Base-by-base conservation (phyloP, 495 filamentous ascomycete genomes). In the Talaromyces adpressus region DNA sequence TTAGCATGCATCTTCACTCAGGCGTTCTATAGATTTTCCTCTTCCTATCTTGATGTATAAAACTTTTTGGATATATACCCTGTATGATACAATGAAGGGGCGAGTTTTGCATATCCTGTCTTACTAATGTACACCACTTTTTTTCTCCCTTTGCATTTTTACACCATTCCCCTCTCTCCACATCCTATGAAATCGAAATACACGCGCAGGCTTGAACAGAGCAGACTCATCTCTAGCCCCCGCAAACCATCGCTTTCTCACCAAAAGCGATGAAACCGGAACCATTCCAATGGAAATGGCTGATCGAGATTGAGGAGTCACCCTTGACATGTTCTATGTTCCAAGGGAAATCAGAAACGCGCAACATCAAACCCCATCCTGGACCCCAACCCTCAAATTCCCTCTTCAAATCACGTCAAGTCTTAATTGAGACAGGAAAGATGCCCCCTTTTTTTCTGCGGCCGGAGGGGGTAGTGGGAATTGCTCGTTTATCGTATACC, bases 191-290 rank as follows among this genome's bases (percentile, higher is more conserved):
- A 25, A 22, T 12, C 2, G 18, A 22, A 68, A 68, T 69, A 77
- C 70, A 74, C 74, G 76, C 77, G 73, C 69, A 57, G 65, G 64
- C 69, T 70, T 71, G 75, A 79, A 72, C 65, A 72, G 66, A 74
- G 70, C 73, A 71, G 53, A 67, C 71, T 73, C 70, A 61, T 74
- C 71, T 75, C 63, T 73, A 71, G 69, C 66, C 65, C 59, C 20
- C 6, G 3, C 22, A 14, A 8, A n/a, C 49, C 49, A 25, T 12
- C 8, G 0, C 14, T 41, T 49, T 22, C 18, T 20, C n/a, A 49
- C 45, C 18, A 49, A 18, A 9, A 49, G n/a, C 16, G 3, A 7
- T 6, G 41, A 14, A 18, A 20, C 41, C 6, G 41, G 16, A 25
- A 25, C 25, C 25, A 18, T 47, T 18, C 5, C 8, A 39, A 8